Conservation (phyloP, 768 basidiomycete species). For the Leucocoprinus leucothites region DNA sequence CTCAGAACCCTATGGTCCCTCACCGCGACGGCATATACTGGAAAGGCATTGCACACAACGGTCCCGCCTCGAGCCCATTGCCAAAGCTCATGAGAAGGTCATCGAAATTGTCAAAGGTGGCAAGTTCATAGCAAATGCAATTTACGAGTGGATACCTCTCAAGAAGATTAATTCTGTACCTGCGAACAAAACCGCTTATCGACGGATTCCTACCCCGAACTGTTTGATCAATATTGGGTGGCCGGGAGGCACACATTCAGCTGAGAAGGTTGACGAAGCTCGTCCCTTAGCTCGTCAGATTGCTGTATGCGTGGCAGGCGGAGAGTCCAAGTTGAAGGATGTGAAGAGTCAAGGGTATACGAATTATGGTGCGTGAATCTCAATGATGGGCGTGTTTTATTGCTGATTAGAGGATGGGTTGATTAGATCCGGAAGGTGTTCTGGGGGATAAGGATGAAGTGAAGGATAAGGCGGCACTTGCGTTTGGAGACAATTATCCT, state of each 20-base stretch:
- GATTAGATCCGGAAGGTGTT: constrained; percentile 20
- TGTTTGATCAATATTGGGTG: constrained; percentile 32
- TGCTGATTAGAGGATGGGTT: too few species aligned
- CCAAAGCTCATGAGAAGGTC: constrained; percentile 26
- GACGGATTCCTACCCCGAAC: constrained; percentile 30
- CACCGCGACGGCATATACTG: constrained; percentile 40
- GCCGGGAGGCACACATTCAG: constrained; percentile 23
- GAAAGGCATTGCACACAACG: constrained; percentile 35
- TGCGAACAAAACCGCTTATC: constrained; percentile 35
- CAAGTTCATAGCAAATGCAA: constrained; percentile 21
- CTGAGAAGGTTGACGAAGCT: constrained; percentile 27
- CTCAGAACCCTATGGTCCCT: constrained; percentile 31
- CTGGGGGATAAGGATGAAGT: constrained; percentile 2
- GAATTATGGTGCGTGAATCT: constrained; percentile 50
- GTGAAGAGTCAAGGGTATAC: constrained; percentile 33
- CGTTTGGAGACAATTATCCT: constrained; percentile 39
- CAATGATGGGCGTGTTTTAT: too few species aligned
- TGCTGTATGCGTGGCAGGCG: constrained; percentile 24
- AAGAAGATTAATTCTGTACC: constrained; percentile 36
- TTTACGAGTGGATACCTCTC: constrained; percentile 43
- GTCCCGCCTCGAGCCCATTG: constrained; percentile 24
- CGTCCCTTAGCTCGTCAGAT: constrained; percentile 28
- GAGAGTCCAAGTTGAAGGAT: constrained; percentile 24
- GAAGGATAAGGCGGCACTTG: constrained; percentile 24
- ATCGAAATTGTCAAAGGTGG: constrained; percentile 24